Percentiles rank a stretch among this genome's conserved stretches.
Evolutionary conservation across 805 yeast genomes (phyloP).

Genomic region (Scheffersomyces stipitis): DNA sequence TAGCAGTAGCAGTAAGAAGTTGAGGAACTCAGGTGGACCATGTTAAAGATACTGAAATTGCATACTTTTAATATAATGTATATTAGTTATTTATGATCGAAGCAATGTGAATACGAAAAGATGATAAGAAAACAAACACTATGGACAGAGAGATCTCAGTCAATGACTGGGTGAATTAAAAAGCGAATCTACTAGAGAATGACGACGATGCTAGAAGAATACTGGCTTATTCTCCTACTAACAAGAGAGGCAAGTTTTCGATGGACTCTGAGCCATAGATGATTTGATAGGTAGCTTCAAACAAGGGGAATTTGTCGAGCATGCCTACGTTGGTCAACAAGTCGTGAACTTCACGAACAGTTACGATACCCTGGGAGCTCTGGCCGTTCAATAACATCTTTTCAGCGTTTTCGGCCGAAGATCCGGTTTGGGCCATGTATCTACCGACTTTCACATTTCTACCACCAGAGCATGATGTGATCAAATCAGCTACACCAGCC

Average conservation of each 20-base stretch:
- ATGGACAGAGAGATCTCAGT: too few relatives aligned
- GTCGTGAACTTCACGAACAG: constrained; percentile 48
- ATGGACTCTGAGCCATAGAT: constrained; percentile 41
- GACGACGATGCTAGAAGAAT: too few relatives aligned
- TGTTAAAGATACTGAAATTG: too few relatives aligned
- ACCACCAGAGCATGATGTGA: constrained; percentile 49
- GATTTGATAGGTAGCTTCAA: constrained; percentile 46
- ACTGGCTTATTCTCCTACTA: constrained; percentile 28
- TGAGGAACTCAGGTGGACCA: too few relatives aligned
- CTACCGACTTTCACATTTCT: constrained; percentile 48
- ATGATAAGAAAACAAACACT: too few relatives aligned
- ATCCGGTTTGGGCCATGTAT: constrained; percentile 45
- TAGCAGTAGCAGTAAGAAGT: too few relatives aligned
- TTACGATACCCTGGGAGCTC: constrained; percentile 46
- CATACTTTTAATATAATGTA: too few relatives aligned
- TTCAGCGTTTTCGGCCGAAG: constrained; percentile 43
- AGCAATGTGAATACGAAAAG: too few relatives aligned
- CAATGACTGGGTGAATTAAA: too few relatives aligned
- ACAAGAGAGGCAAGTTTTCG: constrained; percentile 41
- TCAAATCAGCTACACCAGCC: constrained; percentile 49
- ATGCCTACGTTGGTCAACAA: constrained; percentile 36
- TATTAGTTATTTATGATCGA: too few relatives aligned
- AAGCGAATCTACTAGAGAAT: too few relatives aligned
- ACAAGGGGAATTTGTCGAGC: constrained; percentile 41
- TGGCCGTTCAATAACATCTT: constrained; percentile 45